These are phyloP conservation scores for Mortierella sp. DNA, from an alignment of 371 early-diverging fungal genomes.

Conservation along the genomic window DNA sequence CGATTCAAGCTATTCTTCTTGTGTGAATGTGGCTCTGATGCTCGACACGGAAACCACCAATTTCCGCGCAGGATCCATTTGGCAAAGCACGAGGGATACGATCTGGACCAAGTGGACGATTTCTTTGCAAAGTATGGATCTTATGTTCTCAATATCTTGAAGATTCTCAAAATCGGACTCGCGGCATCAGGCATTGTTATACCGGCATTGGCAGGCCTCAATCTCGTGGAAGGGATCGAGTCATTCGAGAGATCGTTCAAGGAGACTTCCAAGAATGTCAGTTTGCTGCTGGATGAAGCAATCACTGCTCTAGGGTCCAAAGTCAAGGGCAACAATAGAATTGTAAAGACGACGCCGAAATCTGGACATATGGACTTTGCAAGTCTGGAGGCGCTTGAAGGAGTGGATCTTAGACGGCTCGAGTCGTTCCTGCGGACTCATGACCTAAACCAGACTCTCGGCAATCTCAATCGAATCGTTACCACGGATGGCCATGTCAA, in stretches of 20 bases:
- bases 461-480: slow-evolving; percentile 14
- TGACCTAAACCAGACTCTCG: slow-evolving; percentile 8
- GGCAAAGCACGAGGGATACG: slow-evolving; percentile 30
- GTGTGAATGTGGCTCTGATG: slow-evolving; percentile 10
- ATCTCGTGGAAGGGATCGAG: slow-evolving; percentile 3
- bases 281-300: slow-evolving; percentile 11
- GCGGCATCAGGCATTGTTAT: slow-evolving; percentile 5
- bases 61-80: slow-evolving; percentile 18
- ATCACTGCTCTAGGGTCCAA: slow-evolving; percentile 8
- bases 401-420: slow-evolving; percentile 14
- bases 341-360: no score
- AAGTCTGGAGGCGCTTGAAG: slow-evolving; percentile 20
- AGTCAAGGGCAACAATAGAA: background rate
- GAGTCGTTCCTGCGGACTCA: slow-evolving; percentile 3
- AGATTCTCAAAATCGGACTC: slow-evolving; percentile 15
- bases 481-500: slow-evolving; percentile 18
- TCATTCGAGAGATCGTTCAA: background rate
- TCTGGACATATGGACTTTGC: background rate
- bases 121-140: slow-evolving; percentile 15
- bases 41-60: background rate
- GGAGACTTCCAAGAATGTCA: background rate
- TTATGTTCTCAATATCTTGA: slow-evolving; percentile 11
- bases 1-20: slow-evolving; percentile 3
- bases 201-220: slow-evolving; percentile 8
- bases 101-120: slow-evolving; percentile 7